Base-by-base conservation (phyloP, 2,329 filamentous ascomycete species). In the Colletotrichum sublineola region DNA sequence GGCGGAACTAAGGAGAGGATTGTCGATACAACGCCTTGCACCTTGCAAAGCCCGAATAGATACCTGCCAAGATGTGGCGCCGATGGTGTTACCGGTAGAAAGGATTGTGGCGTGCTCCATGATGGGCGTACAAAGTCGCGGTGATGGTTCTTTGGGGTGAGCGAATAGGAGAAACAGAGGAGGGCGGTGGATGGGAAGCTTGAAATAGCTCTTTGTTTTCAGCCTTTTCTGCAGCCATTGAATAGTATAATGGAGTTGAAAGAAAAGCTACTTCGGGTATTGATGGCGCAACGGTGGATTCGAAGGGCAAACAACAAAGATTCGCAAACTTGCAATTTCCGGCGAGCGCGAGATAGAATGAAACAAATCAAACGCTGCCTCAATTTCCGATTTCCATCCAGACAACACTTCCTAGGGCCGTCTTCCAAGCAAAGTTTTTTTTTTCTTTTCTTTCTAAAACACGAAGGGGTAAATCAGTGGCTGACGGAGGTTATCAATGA, bases 21-120 rank as follows among this genome's bases (percentile, higher is more conserved):
- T 20, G 52, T 42, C 38, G 44, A 68, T 44, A 36, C 42, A 29
- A 31, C 44, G 68, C 65, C 18, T 63, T 33, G 64, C 31, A 24
- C 57, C 44, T 53, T 50, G 18, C 24, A 58, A n/a, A 12, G 14
- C 36, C 58, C 44, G 8, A 50, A 48, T 8, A 48, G 53, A 24
- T 33, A 9, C 29, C 20, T 57, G 44, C 56, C n/a, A 56, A 65
- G 52, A 1, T 24, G 42, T 63, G 57, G 65, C 52, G 56, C 29
- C 36, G 12, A 11, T 40, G 31, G 44, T 8, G 31, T 24, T 24
- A 24, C 24, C 24, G 24, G 24, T 38, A 29, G 31, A n/a, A 9
- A 46, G 5, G 40, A 15, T 9, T 33, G 44, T 20, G 15, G 38
- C 14, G 63, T 50, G 14, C 24, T 29, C 14, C 15, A 20, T 29